Evolutionary conservation across 108 stramenopile species (phyloP).

Genomic region (Nannochloropsis gaditana): DNA sequence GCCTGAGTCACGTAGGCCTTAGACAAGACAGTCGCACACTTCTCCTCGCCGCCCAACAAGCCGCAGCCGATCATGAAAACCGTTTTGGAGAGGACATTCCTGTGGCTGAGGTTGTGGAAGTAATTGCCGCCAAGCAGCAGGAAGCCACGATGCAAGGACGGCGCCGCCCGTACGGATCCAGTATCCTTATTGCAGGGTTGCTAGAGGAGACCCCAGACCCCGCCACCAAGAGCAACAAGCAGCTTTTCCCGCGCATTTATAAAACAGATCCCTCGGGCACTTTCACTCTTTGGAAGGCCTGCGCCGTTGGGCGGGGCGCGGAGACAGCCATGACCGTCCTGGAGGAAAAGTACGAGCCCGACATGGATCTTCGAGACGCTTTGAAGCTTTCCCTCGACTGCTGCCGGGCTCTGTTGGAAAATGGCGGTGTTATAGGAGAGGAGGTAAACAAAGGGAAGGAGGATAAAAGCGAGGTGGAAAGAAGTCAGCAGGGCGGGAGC

Average conservation of each 20-base stretch:
- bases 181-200: conserved; percentile 3
- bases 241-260: neutral
- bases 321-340: neutral
- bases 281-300: neutral
- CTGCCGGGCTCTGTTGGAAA: neutral
- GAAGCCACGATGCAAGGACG: neutral
- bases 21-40: neutral
- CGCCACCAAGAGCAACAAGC: neutral
- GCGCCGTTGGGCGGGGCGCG: neutral
- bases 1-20: neutral
- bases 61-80: neutral
- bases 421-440: neutral
- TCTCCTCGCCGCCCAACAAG: conserved; percentile 7
- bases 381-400: neutral
- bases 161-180: neutral
- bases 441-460: neutral
- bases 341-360: neutral
- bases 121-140: conserved; percentile 1
- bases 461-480: neutral
- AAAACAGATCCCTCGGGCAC: neutral
- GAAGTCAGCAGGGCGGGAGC: neutral
- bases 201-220: neutral
- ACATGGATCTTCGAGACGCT: neutral
- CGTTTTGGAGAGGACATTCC: conserved; percentile 10
- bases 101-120: neutral